Percentiles rank a stretch among this genome's conserved stretches.
phyloP scores from a whole-genome alignment of 306 rosid genomes.

The Amphicarpaea edgeworthii region DNA sequence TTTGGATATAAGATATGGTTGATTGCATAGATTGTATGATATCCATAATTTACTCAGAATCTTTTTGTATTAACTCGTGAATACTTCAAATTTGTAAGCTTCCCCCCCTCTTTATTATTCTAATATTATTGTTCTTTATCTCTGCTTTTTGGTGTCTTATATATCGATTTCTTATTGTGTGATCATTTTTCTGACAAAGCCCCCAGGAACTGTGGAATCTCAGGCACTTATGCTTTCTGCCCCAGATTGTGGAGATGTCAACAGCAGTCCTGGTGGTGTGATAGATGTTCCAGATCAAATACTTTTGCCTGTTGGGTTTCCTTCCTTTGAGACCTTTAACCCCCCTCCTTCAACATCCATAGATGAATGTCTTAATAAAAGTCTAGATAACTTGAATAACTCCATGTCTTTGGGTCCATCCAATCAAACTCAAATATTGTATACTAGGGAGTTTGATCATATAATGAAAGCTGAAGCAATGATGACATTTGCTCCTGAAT shows the following conservation, averaged over 20 bases:
- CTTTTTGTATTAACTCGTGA: slow-evolving; percentile 21
- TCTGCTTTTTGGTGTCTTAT: slow-evolving; percentile 14
- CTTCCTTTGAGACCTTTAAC: slow-evolving; percentile 80
- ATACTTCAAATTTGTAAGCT: slow-evolving; percentile 38
- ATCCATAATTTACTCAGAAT: slow-evolving; percentile 18
- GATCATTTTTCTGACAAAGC: slow-evolving; percentile 69
- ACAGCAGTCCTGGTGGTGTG: slow-evolving; percentile 79
- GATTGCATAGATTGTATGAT: slow-evolving; percentile 35
- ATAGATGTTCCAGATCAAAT: slow-evolving; percentile 82
- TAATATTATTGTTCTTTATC: slow-evolving; percentile 14
- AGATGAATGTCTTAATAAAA: slow-evolving; percentile 72
- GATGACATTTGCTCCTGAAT: slow-evolving; percentile 95
- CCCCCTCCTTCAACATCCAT: slow-evolving; percentile 66
- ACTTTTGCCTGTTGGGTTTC: slow-evolving; percentile 73
- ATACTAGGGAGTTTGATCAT: slow-evolving; percentile 83
- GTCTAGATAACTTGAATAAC: slow-evolving; percentile 63
- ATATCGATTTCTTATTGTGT: slow-evolving; percentile 45
- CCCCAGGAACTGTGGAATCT: slow-evolving; percentile 98
- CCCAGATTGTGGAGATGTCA: slow-evolving; percentile 80
- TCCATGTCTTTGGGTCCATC: slow-evolving; percentile 55
- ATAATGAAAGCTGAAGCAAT: slow-evolving; percentile 92
- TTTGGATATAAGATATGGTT: slow-evolving; percentile 21
- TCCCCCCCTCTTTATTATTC: slow-evolving; percentile 22
- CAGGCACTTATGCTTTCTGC: slow-evolving; percentile 84
- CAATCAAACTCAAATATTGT: slow-evolving; percentile 63